Percentiles rank a stretch among this genome's conserved stretches.
Conservation (phyloP, 2,329 filamentous ascomycete genomes). For the Apiospora rasikravindrae region DNA sequence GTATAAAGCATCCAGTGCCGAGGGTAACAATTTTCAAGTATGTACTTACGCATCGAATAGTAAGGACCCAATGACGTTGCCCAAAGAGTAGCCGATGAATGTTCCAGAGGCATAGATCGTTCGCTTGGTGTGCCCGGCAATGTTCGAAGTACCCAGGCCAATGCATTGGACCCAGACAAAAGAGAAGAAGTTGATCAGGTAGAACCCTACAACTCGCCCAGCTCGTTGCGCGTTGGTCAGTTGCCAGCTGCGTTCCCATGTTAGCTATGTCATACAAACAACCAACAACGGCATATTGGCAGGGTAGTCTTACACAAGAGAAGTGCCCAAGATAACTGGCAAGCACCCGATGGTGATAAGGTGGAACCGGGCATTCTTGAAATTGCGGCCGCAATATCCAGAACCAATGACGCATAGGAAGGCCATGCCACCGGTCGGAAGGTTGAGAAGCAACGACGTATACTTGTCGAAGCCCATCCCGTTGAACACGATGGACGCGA, state of each 20-base stretch:
- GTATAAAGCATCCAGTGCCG: background rate
- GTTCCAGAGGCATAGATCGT: constrained; percentile 36
- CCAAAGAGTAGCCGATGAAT: constrained; percentile 41
- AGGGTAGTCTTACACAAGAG: constrained; percentile 25
- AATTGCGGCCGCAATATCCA: constrained; percentile 35
- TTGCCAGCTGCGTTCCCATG: constrained; percentile 29
- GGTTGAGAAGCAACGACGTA: constrained; percentile 40
- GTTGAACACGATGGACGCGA: constrained; percentile 41
- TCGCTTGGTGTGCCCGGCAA: constrained; percentile 42
- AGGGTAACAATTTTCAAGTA: background rate
- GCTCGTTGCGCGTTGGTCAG: constrained; percentile 28
- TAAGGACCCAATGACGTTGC: constrained; percentile 41
- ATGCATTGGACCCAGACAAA: constrained; percentile 39
- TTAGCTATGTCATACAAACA: background rate
- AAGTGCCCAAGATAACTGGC: constrained; percentile 38
- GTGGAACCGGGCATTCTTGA: constrained; percentile 35
- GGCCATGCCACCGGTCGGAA: constrained; percentile 39
- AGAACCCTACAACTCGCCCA: constrained; percentile 37
- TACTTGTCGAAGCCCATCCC: constrained; percentile 42
- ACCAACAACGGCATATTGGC: background rate
- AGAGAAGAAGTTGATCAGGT: constrained; percentile 39
- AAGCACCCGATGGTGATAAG: constrained; percentile 33
- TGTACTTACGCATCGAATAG: constrained; percentile 39
- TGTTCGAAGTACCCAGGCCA: constrained; percentile 39
- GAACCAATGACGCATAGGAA: constrained; percentile 38